Evolutionary conservation across 2,329 filamentous ascomycete species (phyloP).

Genomic region (Cladosporium sp.): DNA sequence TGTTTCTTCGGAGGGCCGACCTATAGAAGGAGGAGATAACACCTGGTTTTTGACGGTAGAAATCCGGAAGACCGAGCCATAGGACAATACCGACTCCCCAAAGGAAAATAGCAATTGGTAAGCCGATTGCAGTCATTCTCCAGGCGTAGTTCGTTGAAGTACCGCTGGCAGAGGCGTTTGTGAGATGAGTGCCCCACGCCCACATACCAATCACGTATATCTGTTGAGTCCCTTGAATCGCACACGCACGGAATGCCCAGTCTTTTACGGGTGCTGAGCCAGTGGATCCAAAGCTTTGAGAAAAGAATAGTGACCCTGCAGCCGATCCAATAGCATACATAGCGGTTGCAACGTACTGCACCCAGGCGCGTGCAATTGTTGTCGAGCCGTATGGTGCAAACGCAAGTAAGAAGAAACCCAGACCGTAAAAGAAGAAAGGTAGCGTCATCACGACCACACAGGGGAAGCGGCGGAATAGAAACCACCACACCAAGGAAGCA

Average conservation of each 20-base stretch:
- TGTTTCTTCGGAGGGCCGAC: conserved; percentile 58
- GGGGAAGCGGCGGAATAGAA: conserved; percentile 55
- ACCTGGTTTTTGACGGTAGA: conserved; percentile 62
- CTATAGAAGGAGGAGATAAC: conserved; percentile 63
- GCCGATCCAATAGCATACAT: conserved; percentile 60
- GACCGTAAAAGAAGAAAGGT: conserved; percentile 60
- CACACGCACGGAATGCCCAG: conserved; percentile 63
- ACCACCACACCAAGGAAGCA: conserved; percentile 60
- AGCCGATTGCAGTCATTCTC: conserved; percentile 46
- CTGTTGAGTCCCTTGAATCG: conserved; percentile 65
- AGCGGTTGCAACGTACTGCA: conserved; percentile 59
- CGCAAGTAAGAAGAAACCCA: conserved; percentile 61
- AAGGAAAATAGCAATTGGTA: conserved; percentile 55
- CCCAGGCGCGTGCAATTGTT: conserved; percentile 43
- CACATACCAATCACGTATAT: conserved; percentile 61
- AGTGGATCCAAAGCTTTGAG: conserved; percentile 55
- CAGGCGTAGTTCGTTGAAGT: conserved; percentile 14
- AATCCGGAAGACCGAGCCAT: conserved; percentile 60
- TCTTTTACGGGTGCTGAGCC: conserved; percentile 56
- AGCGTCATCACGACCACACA: conserved; percentile 55
- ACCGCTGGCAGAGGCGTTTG: conserved; percentile 1
- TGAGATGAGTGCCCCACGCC: conserved; percentile 57
- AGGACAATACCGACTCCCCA: conserved; percentile 54
- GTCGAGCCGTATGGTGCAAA: conserved; percentile 52
- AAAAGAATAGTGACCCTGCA: conserved; percentile 62